Evolutionary conservation across 306 rosid species (phyloP).

Genomic region (Arachis stenosperma): DNA sequence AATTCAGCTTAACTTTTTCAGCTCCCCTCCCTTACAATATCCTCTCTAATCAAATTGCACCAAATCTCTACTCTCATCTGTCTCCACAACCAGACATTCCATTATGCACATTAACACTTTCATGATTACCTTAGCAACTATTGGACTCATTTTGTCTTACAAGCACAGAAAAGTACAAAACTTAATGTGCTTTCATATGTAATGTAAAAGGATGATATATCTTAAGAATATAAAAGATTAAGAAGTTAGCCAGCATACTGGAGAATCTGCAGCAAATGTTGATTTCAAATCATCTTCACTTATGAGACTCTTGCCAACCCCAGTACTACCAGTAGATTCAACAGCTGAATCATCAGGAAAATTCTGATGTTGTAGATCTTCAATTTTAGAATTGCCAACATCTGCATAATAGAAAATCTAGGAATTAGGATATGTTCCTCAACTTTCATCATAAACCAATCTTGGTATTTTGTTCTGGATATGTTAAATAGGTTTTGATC

Average conservation of each 20-base stretch:
- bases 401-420: constrained; percentile 58
- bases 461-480: background rate
- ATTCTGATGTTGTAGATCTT: constrained; percentile 78
- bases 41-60: too few relatives aligned
- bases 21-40: too few relatives aligned
- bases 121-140: too few relatives aligned
- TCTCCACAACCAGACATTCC: too few relatives aligned
- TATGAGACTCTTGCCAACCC: constrained; percentile 71
- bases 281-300: constrained; percentile 85
- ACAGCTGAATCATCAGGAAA: constrained; percentile 64
- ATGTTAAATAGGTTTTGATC: constrained; percentile 1
- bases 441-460: constrained; percentile 29
- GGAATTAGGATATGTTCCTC: constrained; percentile 11
- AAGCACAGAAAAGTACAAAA: background rate
- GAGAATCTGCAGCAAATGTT: constrained; percentile 62
- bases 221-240: constrained; percentile 3
- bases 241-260: constrained; percentile 55
- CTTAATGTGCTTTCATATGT: constrained; percentile 2
- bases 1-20: too few relatives aligned
- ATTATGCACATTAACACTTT: too few relatives aligned
- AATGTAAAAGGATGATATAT: constrained; percentile 7
- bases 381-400: constrained; percentile 59
- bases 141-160: background rate
- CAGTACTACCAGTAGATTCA: constrained; percentile 64
- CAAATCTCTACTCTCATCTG: too few relatives aligned